Conservation (phyloP, 352 stramenopile genomes). For the Phytophthora colocasiae region DNA sequence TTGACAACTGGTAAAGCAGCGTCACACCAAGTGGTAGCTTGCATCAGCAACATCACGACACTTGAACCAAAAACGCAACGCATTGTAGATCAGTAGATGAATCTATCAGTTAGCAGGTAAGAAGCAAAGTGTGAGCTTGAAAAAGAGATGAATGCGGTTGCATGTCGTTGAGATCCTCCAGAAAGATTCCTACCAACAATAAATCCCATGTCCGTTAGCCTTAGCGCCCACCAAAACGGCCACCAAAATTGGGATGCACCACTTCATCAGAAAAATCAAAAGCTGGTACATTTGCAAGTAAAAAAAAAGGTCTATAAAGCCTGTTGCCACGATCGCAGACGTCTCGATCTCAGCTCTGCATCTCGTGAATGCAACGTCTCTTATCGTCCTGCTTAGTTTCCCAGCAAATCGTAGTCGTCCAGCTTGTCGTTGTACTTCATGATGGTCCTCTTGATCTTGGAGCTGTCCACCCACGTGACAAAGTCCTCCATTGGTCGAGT, state of each 20-base stretch:
- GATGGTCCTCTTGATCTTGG: conserved; percentile 98
- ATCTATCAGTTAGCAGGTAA: background rate
- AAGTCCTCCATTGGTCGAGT: conserved; percentile 99
- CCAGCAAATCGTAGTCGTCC: conserved; percentile 99
- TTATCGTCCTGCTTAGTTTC: conserved; percentile 72
- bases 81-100: conserved; percentile 12
- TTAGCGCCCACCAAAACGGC: conserved; percentile 13
- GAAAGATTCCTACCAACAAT: conserved; percentile 2
- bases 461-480: conserved; percentile 98
- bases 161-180: background rate
- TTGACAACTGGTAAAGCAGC: conserved; percentile 41
- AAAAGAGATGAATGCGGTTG: background rate
- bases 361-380: background rate
- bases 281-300: conserved; percentile 20
- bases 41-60: conserved; percentile 24
- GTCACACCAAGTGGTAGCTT: conserved; percentile 17
- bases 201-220: conserved; percentile 6
- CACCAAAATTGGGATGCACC: conserved; percentile 7
- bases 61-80: conserved; percentile 18
- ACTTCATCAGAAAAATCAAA: conserved; percentile 22
- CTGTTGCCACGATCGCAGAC: conserved; percentile 4
- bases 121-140: conserved; percentile 4
- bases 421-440: conserved; percentile 99
- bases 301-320: conserved; percentile 17
- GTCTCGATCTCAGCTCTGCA: background rate